Evolutionary conservation across 2,329 filamentous ascomycete genomes (phyloP).

Genomic region (Diplodia corticola): DNA sequence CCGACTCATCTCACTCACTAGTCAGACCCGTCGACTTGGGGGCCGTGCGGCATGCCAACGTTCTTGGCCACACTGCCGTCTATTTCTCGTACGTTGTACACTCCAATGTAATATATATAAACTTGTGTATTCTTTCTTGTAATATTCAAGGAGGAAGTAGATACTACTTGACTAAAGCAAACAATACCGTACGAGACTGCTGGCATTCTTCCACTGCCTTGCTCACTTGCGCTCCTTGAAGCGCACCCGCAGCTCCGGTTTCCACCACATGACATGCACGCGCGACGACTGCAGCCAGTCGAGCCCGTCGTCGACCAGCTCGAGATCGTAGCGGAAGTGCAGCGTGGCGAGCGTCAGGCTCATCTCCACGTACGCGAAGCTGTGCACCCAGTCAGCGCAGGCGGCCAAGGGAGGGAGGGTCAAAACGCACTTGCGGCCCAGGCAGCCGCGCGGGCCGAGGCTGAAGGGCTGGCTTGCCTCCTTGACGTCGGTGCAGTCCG

Average conservation of each 20-base stretch:
- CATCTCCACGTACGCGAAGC: constrained; percentile 39
- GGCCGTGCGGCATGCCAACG: no score
- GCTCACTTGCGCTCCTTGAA: not conserved
- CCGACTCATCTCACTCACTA: no score
- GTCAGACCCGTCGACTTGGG: no score
- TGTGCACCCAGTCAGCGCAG: constrained; percentile 21
- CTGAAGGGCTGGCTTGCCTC: constrained; percentile 35
- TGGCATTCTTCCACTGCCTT: no score
- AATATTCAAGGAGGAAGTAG: no score
- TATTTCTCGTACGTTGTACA: no score
- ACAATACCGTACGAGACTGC: no score
- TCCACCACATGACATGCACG: constrained; percentile 23
- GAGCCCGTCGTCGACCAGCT: constrained; percentile 27
- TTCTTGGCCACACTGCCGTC: no score
- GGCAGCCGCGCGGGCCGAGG: constrained; percentile 38
- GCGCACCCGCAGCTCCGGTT: constrained; percentile 8
- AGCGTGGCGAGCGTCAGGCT: constrained; percentile 39
- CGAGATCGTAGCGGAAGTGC: constrained; percentile 38
- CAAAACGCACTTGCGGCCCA: constrained; percentile 30
- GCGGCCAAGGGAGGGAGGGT: not conserved
- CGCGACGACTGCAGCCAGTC: constrained; percentile 17
- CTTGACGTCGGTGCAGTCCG: constrained; percentile 25
- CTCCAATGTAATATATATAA: no score
- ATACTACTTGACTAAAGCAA: no score
- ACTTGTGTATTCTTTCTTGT: no score